phyloP scores from a whole-genome alignment of 2,329 filamentous ascomycete genomes.

The Magnaporthales sp. region DNA sequence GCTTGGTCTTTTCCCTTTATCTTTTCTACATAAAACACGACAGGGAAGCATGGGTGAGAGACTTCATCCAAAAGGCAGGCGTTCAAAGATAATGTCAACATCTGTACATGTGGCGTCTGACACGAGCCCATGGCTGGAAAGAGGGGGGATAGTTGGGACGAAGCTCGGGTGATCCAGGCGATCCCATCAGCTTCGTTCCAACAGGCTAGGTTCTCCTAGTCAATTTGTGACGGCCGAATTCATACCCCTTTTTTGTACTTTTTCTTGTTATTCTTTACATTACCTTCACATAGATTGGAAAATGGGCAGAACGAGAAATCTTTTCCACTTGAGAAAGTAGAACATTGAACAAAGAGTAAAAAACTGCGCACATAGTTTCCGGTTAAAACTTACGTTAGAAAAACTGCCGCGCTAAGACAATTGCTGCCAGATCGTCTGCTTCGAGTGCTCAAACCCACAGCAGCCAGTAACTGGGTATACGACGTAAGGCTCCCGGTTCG shows the following conservation, averaged over 20 bases:
- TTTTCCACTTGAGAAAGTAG: background rate
- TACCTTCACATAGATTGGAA: background rate
- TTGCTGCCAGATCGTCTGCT: background rate
- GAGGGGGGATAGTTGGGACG: background rate
- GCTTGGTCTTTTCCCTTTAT: background rate
- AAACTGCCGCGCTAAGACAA: background rate
- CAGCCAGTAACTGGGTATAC: background rate
- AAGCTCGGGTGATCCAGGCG: background rate
- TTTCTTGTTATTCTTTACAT: background rate
- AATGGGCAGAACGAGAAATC: background rate
- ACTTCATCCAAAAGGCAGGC: background rate
- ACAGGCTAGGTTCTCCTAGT: background rate
- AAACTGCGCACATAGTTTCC: background rate
- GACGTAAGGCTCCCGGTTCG: background rate
- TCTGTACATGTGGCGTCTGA: no score
- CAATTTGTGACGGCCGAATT: background rate
- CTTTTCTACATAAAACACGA: background rate
- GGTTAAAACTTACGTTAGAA: background rate
- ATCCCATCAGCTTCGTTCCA: background rate
- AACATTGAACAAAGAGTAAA: background rate
- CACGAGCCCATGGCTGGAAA: background rate
- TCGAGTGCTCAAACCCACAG: background rate
- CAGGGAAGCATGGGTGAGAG: background rate
- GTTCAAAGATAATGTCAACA: background rate
- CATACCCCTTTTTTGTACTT: background rate